Evolutionary conservation across 306 rosid species (phyloP).

Genomic region (Prinsepia uniflora): DNA sequence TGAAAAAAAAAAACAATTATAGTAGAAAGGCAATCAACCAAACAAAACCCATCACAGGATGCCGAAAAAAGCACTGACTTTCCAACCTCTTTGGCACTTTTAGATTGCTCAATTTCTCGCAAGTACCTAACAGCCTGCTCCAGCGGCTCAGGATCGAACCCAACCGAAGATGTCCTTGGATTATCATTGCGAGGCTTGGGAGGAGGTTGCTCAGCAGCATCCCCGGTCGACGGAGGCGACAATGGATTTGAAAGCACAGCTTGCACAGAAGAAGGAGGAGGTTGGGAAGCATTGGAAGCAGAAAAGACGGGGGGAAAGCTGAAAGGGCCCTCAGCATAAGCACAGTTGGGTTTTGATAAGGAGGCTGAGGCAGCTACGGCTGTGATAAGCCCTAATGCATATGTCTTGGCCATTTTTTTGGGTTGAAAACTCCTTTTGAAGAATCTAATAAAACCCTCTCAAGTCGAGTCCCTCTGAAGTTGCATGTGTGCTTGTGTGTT

Average conservation of each 20-base stretch:
- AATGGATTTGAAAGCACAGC: slow-evolving; percentile 15
- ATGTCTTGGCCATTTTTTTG: slow-evolving; percentile 49
- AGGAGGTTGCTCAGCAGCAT: slow-evolving; percentile 22
- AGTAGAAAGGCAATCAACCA: background rate
- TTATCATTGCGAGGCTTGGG: slow-evolving; percentile 66
- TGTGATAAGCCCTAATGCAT: slow-evolving; percentile 46
- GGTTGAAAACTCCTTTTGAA: background rate
- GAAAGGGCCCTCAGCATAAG: slow-evolving; percentile 57
- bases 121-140: slow-evolving; percentile 72
- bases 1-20: background rate
- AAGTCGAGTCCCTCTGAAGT: background rate
- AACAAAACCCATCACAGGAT: background rate
- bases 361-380: slow-evolving; percentile 58
- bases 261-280: slow-evolving; percentile 21
- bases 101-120: slow-evolving; percentile 41
- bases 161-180: slow-evolving; percentile 78
- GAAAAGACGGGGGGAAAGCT: slow-evolving; percentile 35
- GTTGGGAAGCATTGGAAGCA: slow-evolving; percentile 19
- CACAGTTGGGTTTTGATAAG: slow-evolving; percentile 21
- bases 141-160: slow-evolving; percentile 83
- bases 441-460: background rate
- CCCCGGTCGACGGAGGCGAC: slow-evolving; percentile 2
- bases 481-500: too few species aligned
- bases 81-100: slow-evolving; percentile 66
- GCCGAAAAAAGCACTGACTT: background rate